Evolutionary conservation across 257 asterid species (phyloP).

Genomic region (Osmanthus fragrans): DNA sequence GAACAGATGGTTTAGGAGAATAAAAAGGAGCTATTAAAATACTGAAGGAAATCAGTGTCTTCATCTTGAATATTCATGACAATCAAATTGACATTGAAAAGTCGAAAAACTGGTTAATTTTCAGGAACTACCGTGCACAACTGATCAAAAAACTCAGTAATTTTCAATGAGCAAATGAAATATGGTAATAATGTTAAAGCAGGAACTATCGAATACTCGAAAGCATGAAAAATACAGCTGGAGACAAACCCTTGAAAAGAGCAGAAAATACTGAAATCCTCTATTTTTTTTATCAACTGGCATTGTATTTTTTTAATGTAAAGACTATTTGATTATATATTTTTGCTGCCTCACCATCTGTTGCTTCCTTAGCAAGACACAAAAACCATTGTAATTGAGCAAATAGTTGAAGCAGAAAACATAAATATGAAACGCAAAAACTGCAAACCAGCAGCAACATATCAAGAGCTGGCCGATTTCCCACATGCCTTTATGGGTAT

Average conservation of each 20-base stretch:
- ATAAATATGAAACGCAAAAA: neutral
- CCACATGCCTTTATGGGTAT: neutral
- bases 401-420: conserved; percentile 16
- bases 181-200: neutral
- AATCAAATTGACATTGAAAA: too few species aligned
- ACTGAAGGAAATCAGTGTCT: too few species aligned
- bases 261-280: neutral
- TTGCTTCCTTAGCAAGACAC: conserved; percentile 31
- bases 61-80: too few species aligned
- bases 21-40: too few species aligned
- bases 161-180: neutral
- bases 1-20: too few species aligned
- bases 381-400: conserved; percentile 22
- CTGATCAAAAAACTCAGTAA: neutral
- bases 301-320: conserved; percentile 27
- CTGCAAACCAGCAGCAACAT: neutral
- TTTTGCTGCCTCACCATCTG: conserved; percentile 33
- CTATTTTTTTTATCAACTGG: conserved; percentile 13
- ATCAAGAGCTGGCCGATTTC: neutral
- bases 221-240: neutral
- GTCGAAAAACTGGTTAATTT: neutral
- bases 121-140: neutral
- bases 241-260: neutral
- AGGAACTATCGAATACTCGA: neutral
- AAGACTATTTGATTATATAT: conserved; percentile 30